phyloP scores from a whole-genome alignment of 495 filamentous ascomycete species.

The Tetracladium marchalianum region DNA sequence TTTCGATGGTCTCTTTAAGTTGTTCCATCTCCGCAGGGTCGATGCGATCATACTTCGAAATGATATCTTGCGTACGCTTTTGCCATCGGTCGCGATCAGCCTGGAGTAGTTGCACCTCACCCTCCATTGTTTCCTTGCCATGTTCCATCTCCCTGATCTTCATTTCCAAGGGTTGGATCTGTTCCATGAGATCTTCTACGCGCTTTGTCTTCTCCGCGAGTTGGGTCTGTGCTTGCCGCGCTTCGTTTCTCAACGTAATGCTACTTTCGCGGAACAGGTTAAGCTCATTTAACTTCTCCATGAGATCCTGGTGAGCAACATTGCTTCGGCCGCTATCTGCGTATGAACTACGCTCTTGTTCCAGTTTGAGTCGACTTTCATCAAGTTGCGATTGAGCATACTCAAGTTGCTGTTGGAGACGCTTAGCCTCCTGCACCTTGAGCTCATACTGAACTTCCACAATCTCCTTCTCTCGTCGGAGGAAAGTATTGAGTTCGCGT shows the following conservation, averaged over 20 bases:
- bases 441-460: constrained; percentile 90
- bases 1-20: constrained; percentile 55
- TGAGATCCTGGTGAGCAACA: constrained; percentile 73
- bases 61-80: constrained; percentile 84
- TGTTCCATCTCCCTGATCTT: constrained; percentile 72
- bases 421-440: constrained; percentile 72
- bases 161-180: constrained; percentile 73
- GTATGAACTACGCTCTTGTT: constrained; percentile 73
- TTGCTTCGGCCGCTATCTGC: constrained; percentile 59
- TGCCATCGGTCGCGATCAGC: constrained; percentile 87
- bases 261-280: constrained; percentile 93
- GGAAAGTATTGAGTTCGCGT: constrained; percentile 78
- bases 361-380: constrained; percentile 72
- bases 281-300: constrained; percentile 88
- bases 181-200: constrained; percentile 60
- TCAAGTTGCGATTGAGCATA: constrained; percentile 80
- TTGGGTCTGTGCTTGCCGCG: constrained; percentile 63
- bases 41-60: constrained; percentile 90
- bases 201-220: constrained; percentile 63
- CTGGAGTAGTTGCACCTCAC: constrained; percentile 74
- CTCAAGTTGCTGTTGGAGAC: constrained; percentile 81
- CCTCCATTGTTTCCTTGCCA: constrained; percentile 67
- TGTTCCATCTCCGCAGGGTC: constrained; percentile 87
- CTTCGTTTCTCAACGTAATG: constrained; percentile 74
- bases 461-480: constrained; percentile 96